A percentile compares a stretch with the other conserved stretches of the same genome.
phyloP scores from a whole-genome alignment of 2,329 filamentous ascomycete genomes.

The Gaeumannomyces tritici region DNA sequence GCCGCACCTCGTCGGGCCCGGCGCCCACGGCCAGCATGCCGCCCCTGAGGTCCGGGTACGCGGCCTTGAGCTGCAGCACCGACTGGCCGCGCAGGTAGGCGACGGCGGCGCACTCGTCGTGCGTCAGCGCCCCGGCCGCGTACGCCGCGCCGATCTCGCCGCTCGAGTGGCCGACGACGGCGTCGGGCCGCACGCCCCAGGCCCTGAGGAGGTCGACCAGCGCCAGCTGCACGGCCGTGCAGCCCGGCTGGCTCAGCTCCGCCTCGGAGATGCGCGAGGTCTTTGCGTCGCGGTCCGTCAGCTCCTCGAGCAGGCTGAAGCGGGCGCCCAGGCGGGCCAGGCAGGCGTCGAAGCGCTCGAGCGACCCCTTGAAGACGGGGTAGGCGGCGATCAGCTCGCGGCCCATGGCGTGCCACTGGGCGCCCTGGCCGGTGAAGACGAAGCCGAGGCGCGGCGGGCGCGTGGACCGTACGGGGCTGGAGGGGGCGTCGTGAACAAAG shows the following conservation, averaged over 20 bases:
- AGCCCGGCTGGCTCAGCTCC: conserved; percentile 14
- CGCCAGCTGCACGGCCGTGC: conserved; percentile 9
- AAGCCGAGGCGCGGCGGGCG: conserved; percentile 10
- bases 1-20: conserved; percentile 3
- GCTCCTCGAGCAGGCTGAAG: conserved; percentile 18
- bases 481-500: neutral
- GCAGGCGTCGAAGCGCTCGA: conserved; percentile 12
- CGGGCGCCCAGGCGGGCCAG: conserved; percentile 13
- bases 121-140: conserved; percentile 3
- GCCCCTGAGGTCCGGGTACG: conserved; percentile 4
- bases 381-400: conserved; percentile 11
- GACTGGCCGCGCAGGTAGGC: conserved; percentile 6
- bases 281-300: conserved; percentile 8
- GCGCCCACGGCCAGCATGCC: conserved; percentile 11
- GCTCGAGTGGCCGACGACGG: conserved; percentile 12
- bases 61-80: conserved; percentile 6
- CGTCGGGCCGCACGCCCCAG: conserved; percentile 5
- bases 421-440: conserved; percentile 21
- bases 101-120: conserved; percentile 10
- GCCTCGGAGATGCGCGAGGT: conserved; percentile 15
- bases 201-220: conserved; percentile 5
- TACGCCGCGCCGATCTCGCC: conserved; percentile 11
- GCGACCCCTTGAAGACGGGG: conserved; percentile 12
- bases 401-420: conserved; percentile 19
- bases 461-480: conserved; percentile 6